Evolutionary conservation across 169 alveolate genomes (phyloP).

Genomic region (Plasmodium berghei): DNA sequence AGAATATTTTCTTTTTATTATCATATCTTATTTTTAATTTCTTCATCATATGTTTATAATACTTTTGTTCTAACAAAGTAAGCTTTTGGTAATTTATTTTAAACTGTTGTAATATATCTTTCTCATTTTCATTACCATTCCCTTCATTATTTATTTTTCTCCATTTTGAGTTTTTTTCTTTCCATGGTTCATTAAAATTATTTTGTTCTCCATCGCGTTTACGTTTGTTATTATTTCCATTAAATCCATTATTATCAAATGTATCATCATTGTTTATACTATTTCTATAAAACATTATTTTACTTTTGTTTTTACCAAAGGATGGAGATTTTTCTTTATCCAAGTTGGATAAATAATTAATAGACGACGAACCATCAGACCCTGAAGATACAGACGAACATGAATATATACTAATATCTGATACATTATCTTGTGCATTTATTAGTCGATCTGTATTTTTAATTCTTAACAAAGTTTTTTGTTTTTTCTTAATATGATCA

Average conservation of each 20-base stretch:
- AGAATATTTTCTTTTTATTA: constrained; percentile 17
- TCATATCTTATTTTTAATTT: constrained; percentile 43
- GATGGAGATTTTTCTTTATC: not conserved
- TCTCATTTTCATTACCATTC: not conserved
- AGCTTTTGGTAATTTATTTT: constrained; percentile 39
- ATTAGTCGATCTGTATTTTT: not conserved
- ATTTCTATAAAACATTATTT: not conserved
- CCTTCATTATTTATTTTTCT: not conserved
- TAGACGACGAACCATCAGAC: not conserved
- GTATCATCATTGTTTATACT: not conserved
- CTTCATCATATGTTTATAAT: constrained; percentile 63
- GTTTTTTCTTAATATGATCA: not conserved
- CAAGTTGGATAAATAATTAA: not conserved
- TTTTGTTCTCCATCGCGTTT: not conserved
- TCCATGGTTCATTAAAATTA: not conserved
- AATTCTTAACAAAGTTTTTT: not conserved
- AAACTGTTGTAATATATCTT: constrained; percentile 6
- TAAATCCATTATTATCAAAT: not conserved
- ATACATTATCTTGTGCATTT: not conserved
- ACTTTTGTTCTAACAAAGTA: constrained; percentile 15
- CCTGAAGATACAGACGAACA: not conserved
- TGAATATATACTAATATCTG: not conserved
- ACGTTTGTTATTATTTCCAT: not conserved
- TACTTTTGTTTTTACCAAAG: not conserved
- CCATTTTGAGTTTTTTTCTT: not conserved